A percentile compares a stretch with the other conserved stretches of the same genome.
phyloP scores from a whole-genome alignment of 2,329 filamentous ascomycete species.

The Plectosphaerella plurivora region DNA sequence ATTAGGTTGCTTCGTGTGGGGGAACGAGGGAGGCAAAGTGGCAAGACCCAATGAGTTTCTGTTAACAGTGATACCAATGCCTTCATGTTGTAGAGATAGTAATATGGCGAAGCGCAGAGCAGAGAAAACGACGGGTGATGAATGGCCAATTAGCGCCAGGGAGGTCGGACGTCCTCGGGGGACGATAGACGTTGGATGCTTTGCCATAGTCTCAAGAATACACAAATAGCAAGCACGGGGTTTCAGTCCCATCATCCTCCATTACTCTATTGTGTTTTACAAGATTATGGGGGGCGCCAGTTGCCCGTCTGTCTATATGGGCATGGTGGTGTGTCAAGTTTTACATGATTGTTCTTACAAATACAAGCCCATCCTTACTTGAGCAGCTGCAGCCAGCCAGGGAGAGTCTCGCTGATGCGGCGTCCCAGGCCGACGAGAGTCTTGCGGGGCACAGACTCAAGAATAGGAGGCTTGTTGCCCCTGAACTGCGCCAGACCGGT shows the following conservation, averaged over 20 bases:
- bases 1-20: slow-evolving; percentile 1
- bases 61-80: background rate
- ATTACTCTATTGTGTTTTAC: too few species aligned
- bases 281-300: too few species aligned
- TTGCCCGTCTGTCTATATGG: too few species aligned
- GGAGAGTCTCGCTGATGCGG: background rate
- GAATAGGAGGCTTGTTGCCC: background rate
- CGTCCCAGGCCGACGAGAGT: background rate
- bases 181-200: too few species aligned
- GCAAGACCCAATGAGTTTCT: background rate
- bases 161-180: too few species aligned
- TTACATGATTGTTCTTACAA: too few species aligned
- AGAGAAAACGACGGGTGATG: too few species aligned
- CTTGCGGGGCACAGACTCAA: background rate
- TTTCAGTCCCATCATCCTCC: too few species aligned
- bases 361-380: background rate
- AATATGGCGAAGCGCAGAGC: background rate
- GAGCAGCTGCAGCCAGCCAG: background rate
- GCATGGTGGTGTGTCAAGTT: too few species aligned
- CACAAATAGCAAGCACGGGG: too few species aligned
- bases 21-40: background rate
- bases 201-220: too few species aligned
- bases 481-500: slow-evolving; percentile 27
- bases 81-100: background rate
- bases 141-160: too few species aligned